Evolutionary conservation across 1,284 basidiomycete genomes (phyloP), one percentile per base, ranked within the genome.

Genomic region (Inonotus hispidus): DNA sequence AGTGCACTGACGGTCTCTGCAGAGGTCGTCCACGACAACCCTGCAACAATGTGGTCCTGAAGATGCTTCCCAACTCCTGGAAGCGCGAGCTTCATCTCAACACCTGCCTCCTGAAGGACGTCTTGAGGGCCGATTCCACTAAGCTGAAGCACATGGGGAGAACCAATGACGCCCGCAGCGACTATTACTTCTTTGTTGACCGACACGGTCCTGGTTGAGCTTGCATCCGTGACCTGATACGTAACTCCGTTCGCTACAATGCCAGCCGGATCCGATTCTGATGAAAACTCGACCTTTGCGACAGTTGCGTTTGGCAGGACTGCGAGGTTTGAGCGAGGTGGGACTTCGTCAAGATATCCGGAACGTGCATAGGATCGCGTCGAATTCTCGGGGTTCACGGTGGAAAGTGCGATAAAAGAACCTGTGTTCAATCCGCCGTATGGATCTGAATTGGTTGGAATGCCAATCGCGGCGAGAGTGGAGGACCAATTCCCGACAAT

Each of bases 51-150:
- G 71, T 90, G 88, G 70, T 92, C 88, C 70, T 89, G 86, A 49
- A 92, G 70, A 73, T 90, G 85, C 72, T 87, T 83, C 1, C 90
- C 90, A 58, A 93, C 90, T 59, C 85, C 87, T 3, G 88, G 87
- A 1, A 90, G 75, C 63, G 83, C 82, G 45, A 75, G 64, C 27
- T 69, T 61, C 3, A 79, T 71, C 11, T 66, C 56, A 19, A 92
- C 81, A 52, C 81, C 81, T 27, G 82, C 79, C 6, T 70, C 69
- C 25, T 76, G 66, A 46, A 92, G 72, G 2, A 84, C 78, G 54
- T 81, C 80, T 56, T 69, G 71, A 2, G 88, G 86, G 0, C 89
- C 90, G 59, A 93, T 79, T 63, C 90, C 90, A 61, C 85, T 88
- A 8, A 84, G 75, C 78, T 87, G 79, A 45, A 92, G 75, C 19